Conservation (phyloP, 2,329 filamentous ascomycete species). For the Ophiostoma piceae region DNA sequence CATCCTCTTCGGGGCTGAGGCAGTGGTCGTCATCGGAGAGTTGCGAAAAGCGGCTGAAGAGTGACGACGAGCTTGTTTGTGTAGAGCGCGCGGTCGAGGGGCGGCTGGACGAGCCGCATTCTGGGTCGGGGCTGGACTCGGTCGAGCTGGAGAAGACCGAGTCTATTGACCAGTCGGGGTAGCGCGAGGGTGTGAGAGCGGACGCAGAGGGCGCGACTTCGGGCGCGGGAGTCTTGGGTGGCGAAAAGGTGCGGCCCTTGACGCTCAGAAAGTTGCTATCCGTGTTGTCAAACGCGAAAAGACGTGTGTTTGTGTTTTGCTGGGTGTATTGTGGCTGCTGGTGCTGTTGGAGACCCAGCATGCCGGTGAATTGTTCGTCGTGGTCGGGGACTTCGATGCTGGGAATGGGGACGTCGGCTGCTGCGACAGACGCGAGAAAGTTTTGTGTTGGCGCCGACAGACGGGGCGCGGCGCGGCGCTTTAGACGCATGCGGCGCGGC, state of each 20-base stretch:
- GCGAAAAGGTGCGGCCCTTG: constrained; percentile 44
- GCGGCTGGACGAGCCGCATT: constrained; percentile 47
- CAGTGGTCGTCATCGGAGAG: constrained; percentile 53
- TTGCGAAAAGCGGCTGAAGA: constrained; percentile 53
- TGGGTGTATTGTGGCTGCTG: constrained; percentile 7
- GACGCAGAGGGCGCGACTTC: constrained; percentile 40
- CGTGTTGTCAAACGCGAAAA: constrained; percentile 24
- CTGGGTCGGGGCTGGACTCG: constrained; percentile 55
- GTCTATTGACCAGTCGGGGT: constrained; percentile 56
- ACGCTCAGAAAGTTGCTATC: constrained; percentile 32
- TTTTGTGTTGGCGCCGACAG: constrained; percentile 57
- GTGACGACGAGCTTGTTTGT: constrained; percentile 49
- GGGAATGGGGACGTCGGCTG: constrained; percentile 59
- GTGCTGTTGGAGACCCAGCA: neutral
- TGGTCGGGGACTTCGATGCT: constrained; percentile 56
- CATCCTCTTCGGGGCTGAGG: constrained; percentile 46
- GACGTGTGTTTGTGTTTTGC: neutral
- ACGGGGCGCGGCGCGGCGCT: constrained; percentile 48
- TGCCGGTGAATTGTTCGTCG: constrained; percentile 26
- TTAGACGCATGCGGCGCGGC: constrained; percentile 50
- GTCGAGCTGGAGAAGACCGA: constrained; percentile 50
- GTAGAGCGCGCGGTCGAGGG: constrained; percentile 57
- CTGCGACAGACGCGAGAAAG: constrained; percentile 62
- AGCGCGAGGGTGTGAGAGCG: constrained; percentile 38
- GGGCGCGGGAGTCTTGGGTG: constrained; percentile 56